Evolutionary conservation across 2,329 filamentous ascomycete species (phyloP).

Genomic region (Coniochaeta sp.): DNA sequence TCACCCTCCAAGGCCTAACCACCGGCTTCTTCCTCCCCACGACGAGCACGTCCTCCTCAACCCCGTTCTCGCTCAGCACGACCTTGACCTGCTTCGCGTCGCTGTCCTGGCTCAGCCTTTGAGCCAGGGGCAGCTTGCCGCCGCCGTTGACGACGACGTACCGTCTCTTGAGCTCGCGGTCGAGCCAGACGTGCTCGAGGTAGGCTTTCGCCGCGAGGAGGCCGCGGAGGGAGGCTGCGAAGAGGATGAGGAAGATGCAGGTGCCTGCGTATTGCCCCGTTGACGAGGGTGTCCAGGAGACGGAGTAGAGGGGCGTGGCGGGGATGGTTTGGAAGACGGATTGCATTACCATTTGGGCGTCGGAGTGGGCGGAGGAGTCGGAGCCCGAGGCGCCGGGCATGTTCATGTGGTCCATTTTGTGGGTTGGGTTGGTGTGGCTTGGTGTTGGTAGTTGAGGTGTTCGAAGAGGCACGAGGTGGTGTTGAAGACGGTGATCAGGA

Average conservation of each 20-base stretch:
- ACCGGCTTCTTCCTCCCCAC: constrained; percentile 50
- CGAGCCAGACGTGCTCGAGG: constrained; percentile 58
- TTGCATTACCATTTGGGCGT: constrained; percentile 29
- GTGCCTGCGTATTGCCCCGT: constrained; percentile 75
- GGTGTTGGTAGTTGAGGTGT: background rate
- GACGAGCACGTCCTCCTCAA: constrained; percentile 74
- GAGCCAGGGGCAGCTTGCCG: constrained; percentile 39
- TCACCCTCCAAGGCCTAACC: constrained; percentile 70
- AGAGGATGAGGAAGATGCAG: constrained; percentile 81
- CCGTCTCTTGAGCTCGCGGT: constrained; percentile 64
- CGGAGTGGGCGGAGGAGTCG: constrained; percentile 4
- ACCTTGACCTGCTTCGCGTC: constrained; percentile 53
- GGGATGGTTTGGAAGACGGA: constrained; percentile 54
- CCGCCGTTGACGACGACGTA: constrained; percentile 69
- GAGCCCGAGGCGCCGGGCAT: constrained; percentile 9
- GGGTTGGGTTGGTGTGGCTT: background rate
- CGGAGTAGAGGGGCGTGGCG: constrained; percentile 48
- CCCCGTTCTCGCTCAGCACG: constrained; percentile 65
- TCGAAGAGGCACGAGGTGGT: too few relatives aligned
- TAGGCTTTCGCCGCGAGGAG: constrained; percentile 66
- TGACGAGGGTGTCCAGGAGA: constrained; percentile 64
- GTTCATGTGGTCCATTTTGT: constrained; percentile 13
- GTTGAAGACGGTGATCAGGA: too few relatives aligned
- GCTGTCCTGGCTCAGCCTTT: constrained; percentile 50
- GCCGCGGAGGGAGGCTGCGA: constrained; percentile 62